Percentiles rank a stretch among this genome's conserved stretches.
Evolutionary conservation across 257 asterid genomes (phyloP).

Genomic region (Avicennia marina): DNA sequence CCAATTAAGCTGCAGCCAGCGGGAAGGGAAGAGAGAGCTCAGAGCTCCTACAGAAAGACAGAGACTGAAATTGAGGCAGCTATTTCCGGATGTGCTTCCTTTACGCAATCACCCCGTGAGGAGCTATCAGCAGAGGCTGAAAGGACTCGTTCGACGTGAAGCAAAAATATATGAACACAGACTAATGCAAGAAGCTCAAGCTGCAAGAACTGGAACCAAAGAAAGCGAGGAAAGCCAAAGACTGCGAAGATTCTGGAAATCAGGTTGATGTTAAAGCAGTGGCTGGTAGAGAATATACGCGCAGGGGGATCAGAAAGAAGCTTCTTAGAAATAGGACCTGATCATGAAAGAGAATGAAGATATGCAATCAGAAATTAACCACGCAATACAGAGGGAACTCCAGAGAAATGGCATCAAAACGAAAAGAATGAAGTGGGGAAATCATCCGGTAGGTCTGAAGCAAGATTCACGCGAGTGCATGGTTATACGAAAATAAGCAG

Average conservation of each 20-base stretch:
- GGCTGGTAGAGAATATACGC: constrained; percentile 37
- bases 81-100: constrained; percentile 22
- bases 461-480: neutral
- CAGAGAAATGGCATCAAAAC: constrained; percentile 43
- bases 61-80: constrained; percentile 43
- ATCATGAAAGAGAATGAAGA: constrained; percentile 38
- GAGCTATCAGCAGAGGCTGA: constrained; percentile 41
- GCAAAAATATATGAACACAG: constrained; percentile 38
- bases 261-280: constrained; percentile 53
- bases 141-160: constrained; percentile 26
- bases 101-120: constrained; percentile 31
- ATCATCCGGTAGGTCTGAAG: constrained; percentile 19
- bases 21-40: constrained; percentile 34
- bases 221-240: constrained; percentile 51
- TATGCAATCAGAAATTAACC: constrained; percentile 41
- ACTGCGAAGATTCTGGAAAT: constrained; percentile 27
- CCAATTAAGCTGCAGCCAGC: constrained; percentile 31
- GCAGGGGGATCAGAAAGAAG: constrained; percentile 33
- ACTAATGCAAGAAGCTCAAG: constrained; percentile 47
- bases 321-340: constrained; percentile 32
- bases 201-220: constrained; percentile 27
- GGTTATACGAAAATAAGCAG: neutral
- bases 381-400: constrained; percentile 49
- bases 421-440: constrained; percentile 29
- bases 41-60: constrained; percentile 38